A percentile compares a stretch with the other conserved stretches of the same genome.
phyloP scores from a whole-genome alignment of 192 early-diverging fungal genomes.

The Neocallimastix lanati region DNA sequence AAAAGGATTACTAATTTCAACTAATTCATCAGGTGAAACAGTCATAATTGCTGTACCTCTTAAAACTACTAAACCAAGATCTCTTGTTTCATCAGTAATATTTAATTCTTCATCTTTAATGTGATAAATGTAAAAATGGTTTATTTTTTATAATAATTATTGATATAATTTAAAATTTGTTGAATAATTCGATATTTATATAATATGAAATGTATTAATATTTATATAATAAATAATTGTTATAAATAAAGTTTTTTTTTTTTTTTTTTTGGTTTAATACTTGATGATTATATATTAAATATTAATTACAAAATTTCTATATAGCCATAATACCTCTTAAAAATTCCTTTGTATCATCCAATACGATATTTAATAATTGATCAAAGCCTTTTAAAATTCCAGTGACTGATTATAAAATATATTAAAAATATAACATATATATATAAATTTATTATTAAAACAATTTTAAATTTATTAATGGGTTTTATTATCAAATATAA shows the following conservation, averaged over 20 bases:
- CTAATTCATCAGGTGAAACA: slow-evolving; percentile 80
- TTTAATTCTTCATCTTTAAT: slow-evolving; percentile 1
- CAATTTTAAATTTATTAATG: too few species aligned
- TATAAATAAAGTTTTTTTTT: too few species aligned
- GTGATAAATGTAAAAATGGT: too few species aligned
- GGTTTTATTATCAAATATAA: too few species aligned
- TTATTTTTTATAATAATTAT: too few species aligned
- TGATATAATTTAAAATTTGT: too few species aligned
- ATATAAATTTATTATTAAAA: neutral
- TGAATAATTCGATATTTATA: too few species aligned
- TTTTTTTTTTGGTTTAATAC: too few species aligned
- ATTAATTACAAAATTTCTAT: too few species aligned
- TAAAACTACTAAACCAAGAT: slow-evolving; percentile 70
- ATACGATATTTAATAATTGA: slow-evolving; percentile 78
- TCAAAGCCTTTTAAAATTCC: slow-evolving; percentile 86
- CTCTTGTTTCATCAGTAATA: slow-evolving; percentile 29
- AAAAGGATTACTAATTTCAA: slow-evolving; percentile 86
- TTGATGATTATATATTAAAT: too few species aligned
- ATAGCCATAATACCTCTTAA: slow-evolving; percentile 28
- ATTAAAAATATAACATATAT: neutral
- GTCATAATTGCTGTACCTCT: slow-evolving; percentile 77
- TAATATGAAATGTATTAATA: too few species aligned
- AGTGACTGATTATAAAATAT: slow-evolving; percentile 34
- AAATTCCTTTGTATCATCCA: slow-evolving; percentile 79
- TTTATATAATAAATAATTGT: too few species aligned